phyloP scores from a whole-genome alignment of 2,329 filamentous ascomycete genomes.

The Colletotrichum costaricense region DNA sequence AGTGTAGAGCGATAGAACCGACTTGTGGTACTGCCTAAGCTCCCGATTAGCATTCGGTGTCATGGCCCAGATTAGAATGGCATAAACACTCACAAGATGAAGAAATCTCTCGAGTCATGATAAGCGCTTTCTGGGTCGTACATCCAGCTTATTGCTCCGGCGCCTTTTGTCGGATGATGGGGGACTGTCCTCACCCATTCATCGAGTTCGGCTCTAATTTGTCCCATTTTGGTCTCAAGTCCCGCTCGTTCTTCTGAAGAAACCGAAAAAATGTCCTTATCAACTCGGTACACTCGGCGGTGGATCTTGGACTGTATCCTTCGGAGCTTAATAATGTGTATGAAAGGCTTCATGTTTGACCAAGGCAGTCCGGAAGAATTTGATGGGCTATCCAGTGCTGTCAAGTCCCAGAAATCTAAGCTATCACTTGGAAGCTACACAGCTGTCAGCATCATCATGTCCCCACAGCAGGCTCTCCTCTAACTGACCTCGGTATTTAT shows the following conservation, averaged over 20 bases:
- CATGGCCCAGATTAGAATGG: no score
- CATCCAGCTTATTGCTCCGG: slow-evolving; percentile 40
- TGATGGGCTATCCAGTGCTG: slow-evolving; percentile 16
- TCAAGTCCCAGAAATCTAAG: slow-evolving; percentile 39
- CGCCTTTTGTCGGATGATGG: slow-evolving; percentile 38
- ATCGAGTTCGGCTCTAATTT: slow-evolving; percentile 38
- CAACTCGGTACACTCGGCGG: slow-evolving; percentile 38
- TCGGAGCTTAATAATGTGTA: slow-evolving; percentile 42
- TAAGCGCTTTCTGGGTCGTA: slow-evolving; percentile 42
- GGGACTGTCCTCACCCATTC: slow-evolving; percentile 38
- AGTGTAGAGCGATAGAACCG: slow-evolving; percentile 39
- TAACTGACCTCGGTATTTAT: slow-evolving; percentile 43
- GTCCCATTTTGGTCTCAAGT: slow-evolving; percentile 37
- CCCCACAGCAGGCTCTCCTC: no score
- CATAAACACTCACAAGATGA: slow-evolving; percentile 36
- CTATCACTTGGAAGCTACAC: slow-evolving; percentile 39
- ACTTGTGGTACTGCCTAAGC: slow-evolving; percentile 41
- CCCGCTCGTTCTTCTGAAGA: slow-evolving; percentile 4
- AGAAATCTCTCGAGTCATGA: slow-evolving; percentile 42
- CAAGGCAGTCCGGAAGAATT: neutral
- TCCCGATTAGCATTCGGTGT: no score
- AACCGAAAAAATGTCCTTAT: slow-evolving; percentile 36
- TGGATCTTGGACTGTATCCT: slow-evolving; percentile 40
- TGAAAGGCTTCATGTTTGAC: slow-evolving; percentile 42
- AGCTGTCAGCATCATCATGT: neutral